Percentiles rank a stretch among this genome's conserved stretches.
Evolutionary conservation across 2,329 filamentous ascomycete species (phyloP).

Genomic region (Ascochyta pisi): DNA sequence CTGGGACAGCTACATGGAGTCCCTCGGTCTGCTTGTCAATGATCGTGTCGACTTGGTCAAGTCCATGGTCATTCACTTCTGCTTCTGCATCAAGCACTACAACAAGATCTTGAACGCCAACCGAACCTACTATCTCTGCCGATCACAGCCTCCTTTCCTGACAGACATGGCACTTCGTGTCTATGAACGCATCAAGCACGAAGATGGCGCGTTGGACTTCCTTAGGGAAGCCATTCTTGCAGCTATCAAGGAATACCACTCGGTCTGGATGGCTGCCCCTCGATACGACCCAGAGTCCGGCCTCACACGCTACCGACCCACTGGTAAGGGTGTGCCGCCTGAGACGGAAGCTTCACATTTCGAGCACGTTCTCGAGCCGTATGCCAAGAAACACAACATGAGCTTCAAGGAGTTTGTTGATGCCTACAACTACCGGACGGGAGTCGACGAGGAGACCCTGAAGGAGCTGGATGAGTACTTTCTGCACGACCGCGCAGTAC

Average conservation of each 20-base stretch:
- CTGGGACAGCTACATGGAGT: constrained; percentile 99
- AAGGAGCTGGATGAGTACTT: constrained; percentile 90
- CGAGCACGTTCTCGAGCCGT: constrained; percentile 79
- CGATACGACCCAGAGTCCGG: constrained; percentile 79
- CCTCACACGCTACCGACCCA: constrained; percentile 82
- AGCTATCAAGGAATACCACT: constrained; percentile 96
- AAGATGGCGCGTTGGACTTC: constrained; percentile 81
- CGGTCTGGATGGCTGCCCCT: constrained; percentile 78
- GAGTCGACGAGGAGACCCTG: constrained; percentile 70
- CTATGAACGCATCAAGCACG: constrained; percentile 90
- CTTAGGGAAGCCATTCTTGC: constrained; percentile 80
- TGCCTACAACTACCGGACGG: constrained; percentile 79
- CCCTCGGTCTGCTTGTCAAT: constrained; percentile 84
- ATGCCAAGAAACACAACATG: constrained; percentile 83
- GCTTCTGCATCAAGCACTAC: constrained; percentile 98
- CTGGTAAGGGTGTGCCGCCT: constrained; percentile 84
- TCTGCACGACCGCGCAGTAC: constrained; percentile 91
- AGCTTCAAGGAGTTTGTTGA: constrained; percentile 82
- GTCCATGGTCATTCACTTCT: constrained; percentile 94
- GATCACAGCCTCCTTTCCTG: constrained; percentile 94
- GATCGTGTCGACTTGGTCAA: constrained; percentile 88
- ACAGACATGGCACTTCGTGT: constrained; percentile 97
- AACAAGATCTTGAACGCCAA: constrained; percentile 98
- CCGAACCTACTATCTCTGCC: constrained; percentile 90
- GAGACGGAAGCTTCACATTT: constrained; percentile 92